phyloP scores from a whole-genome alignment of 176 grass and related monocot genomes.

The maize (Zea mays) region DNA sequence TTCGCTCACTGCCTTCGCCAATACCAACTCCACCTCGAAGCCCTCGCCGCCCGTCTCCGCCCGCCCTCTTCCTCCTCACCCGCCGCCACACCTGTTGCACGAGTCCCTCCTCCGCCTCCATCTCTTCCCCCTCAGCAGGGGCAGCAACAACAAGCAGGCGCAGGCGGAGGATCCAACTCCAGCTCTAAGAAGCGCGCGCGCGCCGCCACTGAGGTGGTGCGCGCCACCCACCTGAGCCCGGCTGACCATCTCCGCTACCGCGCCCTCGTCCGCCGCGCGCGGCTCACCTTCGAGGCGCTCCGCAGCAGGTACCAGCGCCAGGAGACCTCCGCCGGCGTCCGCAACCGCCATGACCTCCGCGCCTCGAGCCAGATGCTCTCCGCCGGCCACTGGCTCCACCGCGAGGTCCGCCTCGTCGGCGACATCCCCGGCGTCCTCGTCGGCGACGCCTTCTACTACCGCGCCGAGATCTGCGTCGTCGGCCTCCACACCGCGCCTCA shows the following conservation, averaged over 20 bases:
- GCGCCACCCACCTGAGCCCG: constrained; percentile 30
- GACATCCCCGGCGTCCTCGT: constrained; percentile 62
- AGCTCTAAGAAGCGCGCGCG: constrained; percentile 54
- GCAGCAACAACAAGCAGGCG: not conserved
- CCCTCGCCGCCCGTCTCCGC: not conserved
- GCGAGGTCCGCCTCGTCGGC: constrained; percentile 62
- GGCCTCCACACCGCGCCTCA: constrained; percentile 78
- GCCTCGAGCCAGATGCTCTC: constrained; percentile 59
- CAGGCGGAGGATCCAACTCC: constrained; percentile 15
- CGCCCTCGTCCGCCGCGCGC: constrained; percentile 52
- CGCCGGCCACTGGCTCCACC: constrained; percentile 53
- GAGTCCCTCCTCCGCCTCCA: not conserved
- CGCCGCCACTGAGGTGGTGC: constrained; percentile 56
- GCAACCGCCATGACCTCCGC: constrained; percentile 62
- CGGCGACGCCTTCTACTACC: constrained; percentile 89
- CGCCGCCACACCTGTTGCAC: not conserved
- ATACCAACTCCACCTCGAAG: constrained; percentile 27
- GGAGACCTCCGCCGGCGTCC: not conserved
- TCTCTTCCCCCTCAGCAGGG: not conserved
- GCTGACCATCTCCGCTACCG: constrained; percentile 49
- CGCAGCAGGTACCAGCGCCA: constrained; percentile 45
- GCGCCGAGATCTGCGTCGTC: constrained; percentile 76
- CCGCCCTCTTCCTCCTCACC: not conserved
- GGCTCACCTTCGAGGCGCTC: constrained; percentile 79
- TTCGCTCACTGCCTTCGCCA: constrained; percentile 28